Conservation (phyloP, 768 basidiomycete genomes). For the Termitomyces sp. region DNA sequence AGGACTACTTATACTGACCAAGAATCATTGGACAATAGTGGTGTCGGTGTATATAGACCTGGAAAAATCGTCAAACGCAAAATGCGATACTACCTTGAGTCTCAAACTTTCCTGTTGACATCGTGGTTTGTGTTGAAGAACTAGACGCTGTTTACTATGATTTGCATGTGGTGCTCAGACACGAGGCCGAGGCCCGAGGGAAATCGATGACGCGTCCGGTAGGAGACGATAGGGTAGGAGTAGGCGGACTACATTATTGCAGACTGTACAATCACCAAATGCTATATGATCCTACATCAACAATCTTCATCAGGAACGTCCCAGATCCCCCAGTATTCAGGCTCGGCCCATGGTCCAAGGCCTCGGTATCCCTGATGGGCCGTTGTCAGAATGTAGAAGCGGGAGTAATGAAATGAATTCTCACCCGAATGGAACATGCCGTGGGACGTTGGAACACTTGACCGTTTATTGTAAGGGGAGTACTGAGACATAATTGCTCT, state of each 20-base stretch:
- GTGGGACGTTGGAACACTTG: neutral
- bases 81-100: neutral
- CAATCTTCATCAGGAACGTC: neutral
- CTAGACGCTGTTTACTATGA: neutral
- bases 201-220: too few species aligned
- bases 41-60: neutral
- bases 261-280: too few species aligned
- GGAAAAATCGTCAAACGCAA: neutral
- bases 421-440: neutral
- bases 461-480: neutral
- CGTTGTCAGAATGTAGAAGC: neutral
- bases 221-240: too few species aligned
- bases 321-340: neutral
- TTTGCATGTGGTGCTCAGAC: neutral
- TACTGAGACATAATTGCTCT: neutral
- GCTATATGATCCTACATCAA: neutral
- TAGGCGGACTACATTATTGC: too few species aligned
- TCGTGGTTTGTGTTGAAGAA: neutral
- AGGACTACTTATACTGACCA: too few species aligned
- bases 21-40: neutral
- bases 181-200: too few species aligned
- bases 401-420: neutral
- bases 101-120: neutral
- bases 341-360: neutral
- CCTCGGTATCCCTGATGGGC: neutral